Evolutionary conservation across 495 filamentous ascomycete species (phyloP), one percentile per base, ranked within the genome.

Genomic region (Podospora pseudoanserina): DNA sequence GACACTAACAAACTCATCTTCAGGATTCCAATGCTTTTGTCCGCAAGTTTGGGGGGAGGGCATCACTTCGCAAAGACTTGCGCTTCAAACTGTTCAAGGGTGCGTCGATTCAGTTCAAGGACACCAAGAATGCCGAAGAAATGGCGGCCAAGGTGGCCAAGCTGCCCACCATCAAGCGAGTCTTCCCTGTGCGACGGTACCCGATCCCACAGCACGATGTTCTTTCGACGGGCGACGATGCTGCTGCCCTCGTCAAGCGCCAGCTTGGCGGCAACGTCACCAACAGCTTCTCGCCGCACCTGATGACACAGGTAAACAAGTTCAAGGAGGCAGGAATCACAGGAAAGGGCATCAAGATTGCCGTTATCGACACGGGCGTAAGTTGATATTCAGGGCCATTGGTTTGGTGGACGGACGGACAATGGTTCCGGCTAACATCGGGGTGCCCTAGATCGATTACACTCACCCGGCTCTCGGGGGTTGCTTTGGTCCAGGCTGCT

Each of bases 391-490:
- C 59, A 32, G 11, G 39, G 54, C 2, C 2, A 49, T 49, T 5
- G 39, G 39, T 3, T 49, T 32, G 30, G 39, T 49, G 15, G 39
- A 2, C 39, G 5, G 39, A 49, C 39, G 39, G 5, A 16, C 34
- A 16, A n/a, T 11, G 19, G 18, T 11, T n/a, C 5, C 65, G 20
- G 53, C 73, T 76, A 66, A 77, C 69, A 39, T 18, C 56, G 27
- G 11, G 7, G 58, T 63, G n/a, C 32, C 27, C 23, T 30, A 82
- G 80, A 82, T 84, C 69, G 86, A 88, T 71, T 88, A 86, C 69
- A 81, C 70, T 0, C 86, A 88, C 65, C 85, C 86, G 4, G 84
- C 85, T 9, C 80, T 88, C 4, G 86, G 86, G 27, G 86, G 86
- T 63, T 86, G 85, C 66, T 83, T 86, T 70, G 82, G 85, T 5